Evolutionary conservation across 805 yeast genomes (phyloP).

Genomic region (Saccharomycopsis lassenensis): DNA sequence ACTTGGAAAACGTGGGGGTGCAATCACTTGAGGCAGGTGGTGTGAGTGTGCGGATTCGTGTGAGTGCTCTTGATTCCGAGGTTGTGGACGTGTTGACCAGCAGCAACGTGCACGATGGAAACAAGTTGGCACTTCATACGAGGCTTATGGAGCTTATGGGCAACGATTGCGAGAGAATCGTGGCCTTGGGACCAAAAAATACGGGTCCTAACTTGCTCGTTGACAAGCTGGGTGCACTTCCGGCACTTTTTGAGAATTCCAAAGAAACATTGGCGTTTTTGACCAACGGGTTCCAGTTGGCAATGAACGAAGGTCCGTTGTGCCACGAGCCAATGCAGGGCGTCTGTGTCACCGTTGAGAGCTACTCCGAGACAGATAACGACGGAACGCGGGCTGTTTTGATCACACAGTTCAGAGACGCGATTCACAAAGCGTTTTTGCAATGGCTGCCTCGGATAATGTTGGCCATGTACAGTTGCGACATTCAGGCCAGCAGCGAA

Average conservation of each 20-base stretch:
- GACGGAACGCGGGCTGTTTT: constrained; percentile 23
- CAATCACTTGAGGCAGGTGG: too few species aligned
- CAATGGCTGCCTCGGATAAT: constrained; percentile 83
- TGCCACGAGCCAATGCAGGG: constrained; percentile 86
- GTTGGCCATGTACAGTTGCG: constrained; percentile 90
- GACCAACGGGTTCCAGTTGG: constrained; percentile 75
- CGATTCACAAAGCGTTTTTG: constrained; percentile 57
- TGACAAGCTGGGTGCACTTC: constrained; percentile 33
- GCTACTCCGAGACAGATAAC: background rate
- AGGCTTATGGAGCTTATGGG: too few species aligned
- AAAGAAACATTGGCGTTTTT: constrained; percentile 32
- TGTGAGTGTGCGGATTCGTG: too few species aligned
- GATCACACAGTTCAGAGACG: constrained; percentile 60
- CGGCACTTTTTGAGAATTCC: constrained; percentile 24
- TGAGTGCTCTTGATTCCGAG: too few species aligned
- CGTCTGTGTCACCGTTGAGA: constrained; percentile 42
- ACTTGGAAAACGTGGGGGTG: too few species aligned
- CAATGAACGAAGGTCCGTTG: constrained; percentile 77
- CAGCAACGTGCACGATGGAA: too few species aligned
- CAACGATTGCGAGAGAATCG: constrained; percentile 38
- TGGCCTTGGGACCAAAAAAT: constrained; percentile 69
- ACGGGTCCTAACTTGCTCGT: constrained; percentile 66
- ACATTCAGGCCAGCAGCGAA: constrained; percentile 89
- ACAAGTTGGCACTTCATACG: too few species aligned
- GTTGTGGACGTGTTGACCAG: too few species aligned